phyloP scores from a whole-genome alignment of 2,329 filamentous ascomycete genomes.

The Zasmidium angulare region DNA sequence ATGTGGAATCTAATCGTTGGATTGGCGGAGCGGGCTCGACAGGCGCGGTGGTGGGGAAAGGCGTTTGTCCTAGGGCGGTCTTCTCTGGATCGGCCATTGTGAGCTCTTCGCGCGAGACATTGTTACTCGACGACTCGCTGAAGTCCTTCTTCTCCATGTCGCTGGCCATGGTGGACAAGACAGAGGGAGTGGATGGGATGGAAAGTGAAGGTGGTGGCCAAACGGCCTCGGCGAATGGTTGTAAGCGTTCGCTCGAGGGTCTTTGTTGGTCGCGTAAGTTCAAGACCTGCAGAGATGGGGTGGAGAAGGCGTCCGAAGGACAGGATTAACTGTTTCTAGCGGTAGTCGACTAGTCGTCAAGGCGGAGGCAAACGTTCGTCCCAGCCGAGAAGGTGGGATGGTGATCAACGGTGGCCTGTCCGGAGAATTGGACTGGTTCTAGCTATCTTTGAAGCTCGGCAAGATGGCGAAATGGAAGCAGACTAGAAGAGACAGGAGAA shows the following conservation, averaged over 20 bases:
- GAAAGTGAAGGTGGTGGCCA: constrained; percentile 9
- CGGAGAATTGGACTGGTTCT: not conserved
- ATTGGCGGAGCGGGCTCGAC: constrained; percentile 29
- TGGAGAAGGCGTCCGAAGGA: not conserved
- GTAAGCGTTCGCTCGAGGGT: not conserved
- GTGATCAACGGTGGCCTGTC: not conserved
- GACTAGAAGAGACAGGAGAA: not conserved
- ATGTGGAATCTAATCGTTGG: constrained; percentile 26
- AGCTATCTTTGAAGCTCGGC: not conserved
- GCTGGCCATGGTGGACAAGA: constrained; percentile 4
- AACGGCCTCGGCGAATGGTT: constrained; percentile 3
- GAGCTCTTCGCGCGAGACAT: constrained; percentile 23
- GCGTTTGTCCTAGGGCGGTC: constrained; percentile 30
- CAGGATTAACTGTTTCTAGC: not conserved
- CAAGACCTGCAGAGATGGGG: not conserved
- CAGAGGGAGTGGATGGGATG: not conserved
- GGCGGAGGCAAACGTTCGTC: not conserved
- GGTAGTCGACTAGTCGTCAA: not conserved
- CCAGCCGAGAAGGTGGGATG: not conserved
- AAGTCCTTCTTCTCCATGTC: constrained; percentile 7
- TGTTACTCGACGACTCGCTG: constrained; percentile 21
- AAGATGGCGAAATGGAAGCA: not conserved
- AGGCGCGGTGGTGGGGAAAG: constrained; percentile 29
- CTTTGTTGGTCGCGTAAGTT: not conserved
- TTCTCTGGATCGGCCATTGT: constrained; percentile 31